Base-by-base conservation (phyloP, 2,329 filamentous ascomycete genomes). In the Waltergamsia citrina region DNA sequence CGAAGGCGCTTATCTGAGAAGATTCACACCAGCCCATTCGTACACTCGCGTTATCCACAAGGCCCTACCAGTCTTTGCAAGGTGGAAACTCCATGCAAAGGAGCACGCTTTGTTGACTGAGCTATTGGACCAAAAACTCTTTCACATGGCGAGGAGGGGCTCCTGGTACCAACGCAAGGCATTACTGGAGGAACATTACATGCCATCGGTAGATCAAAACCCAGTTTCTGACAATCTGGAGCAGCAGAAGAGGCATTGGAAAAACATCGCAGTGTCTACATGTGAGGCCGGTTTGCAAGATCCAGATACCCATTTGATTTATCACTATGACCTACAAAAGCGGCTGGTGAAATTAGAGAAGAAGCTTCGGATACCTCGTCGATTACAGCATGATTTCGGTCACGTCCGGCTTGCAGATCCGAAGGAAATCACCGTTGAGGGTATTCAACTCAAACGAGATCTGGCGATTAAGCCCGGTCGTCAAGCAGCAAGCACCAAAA, bases 81-180 rank as follows among this genome's bases (percentile, higher is more conserved):
- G 85, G 19, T 75, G 90, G 41, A 95, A 94, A 50, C 67, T 87
- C 31, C 77, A 96, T 52, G 66, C 67, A 36, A 73, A 75, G 18
- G 92, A 98, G 50, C 78, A 95, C 49, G 61, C 68, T 3, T 60
- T 94, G 1, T 61, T 94, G 2, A 67, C 60, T 0, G 84, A 92
- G 48, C 69, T 98, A 4, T 73, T 98, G 0, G 60, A 62, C 4
- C 92, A 98, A 51, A 73, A 73, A 5, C 68, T 95, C 0, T 96
- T 96, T 47, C 88, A 96, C 47, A 69, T 83, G 28, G 77, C 87
- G 2, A 74, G 88, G 19, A 75, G 92, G 27, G 92, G 92, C 1
- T 76, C 79, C 1, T 98, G 92, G 92, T 96, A 96, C 52, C 88
- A 95, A 51, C 83, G 92, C 15, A 94, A 93, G 57, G 92, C 90